Evolutionary conservation across 208 protist species (phyloP), one percentile per base, ranked within the genome.

Genomic region (Leishmania mexicana): DNA sequence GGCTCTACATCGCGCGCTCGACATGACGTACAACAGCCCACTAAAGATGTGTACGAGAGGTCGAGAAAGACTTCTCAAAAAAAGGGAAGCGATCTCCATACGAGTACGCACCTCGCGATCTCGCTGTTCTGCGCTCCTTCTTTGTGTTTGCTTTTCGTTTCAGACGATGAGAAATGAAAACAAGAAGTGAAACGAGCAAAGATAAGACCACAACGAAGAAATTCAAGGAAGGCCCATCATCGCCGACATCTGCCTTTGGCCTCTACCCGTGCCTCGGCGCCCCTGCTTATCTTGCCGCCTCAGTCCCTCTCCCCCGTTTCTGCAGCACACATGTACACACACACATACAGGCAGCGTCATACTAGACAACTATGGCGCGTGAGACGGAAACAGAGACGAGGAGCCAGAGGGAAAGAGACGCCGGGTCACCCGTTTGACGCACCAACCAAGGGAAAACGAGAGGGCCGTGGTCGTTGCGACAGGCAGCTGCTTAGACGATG

Each of bases 401-500:
- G 0, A 31, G 51, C 51, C 31, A 38, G 31, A n/a, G 15, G 7
- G 31, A 42, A 38, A 35, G 31, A 38, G 31, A 68, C 11, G 13
- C 11, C 62, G 57, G 24, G 6, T 31, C 57, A 38, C 31, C 13
- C 62, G 62, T 38, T 68, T 38, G 31, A 68, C 31, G 15, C 40
- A 2, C 28, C 31, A 40, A 42, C 62, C 31, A 19, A 68, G 62
- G n/a, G n/a, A 68, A 38, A 15, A 15, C 28, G 11, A 40, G 11
- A 68, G 31, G 62, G n/a, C 28, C 62, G 31, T 21, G 13, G 31
- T 40, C 3, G 31, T 1, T 19, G 62, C 62, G 15, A n/a, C 31
- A 68, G n/a, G n/a, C n/a, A 51, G 45, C 21, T 75, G 24, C 0
- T 99, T 99, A 99, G 49, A 99, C 94, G 83, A 99, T 98, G 60